phyloP scores from a whole-genome alignment of 148 eudicot genomes.

The Rhododendron ovatum region DNA sequence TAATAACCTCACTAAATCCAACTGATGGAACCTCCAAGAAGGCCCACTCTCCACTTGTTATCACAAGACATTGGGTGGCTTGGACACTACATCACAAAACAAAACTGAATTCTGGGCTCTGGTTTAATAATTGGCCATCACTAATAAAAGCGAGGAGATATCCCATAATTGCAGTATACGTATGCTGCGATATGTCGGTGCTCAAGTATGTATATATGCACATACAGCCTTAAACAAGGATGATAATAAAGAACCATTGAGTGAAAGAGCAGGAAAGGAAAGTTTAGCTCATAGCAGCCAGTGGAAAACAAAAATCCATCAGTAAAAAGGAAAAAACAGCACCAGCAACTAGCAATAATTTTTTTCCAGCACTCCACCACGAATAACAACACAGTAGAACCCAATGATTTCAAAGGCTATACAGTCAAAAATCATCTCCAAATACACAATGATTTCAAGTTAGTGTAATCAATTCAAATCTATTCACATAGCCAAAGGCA shows the following conservation, averaged over 20 bases:
- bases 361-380: background rate
- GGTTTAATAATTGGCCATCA: background rate
- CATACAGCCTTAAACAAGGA: background rate
- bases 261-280: background rate
- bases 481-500: background rate
- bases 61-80: background rate
- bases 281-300: background rate
- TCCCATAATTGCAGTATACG: background rate
- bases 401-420: background rate
- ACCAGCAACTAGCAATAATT: background rate
- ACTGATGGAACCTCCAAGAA: background rate
- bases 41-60: background rate
- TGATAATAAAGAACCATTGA: background rate
- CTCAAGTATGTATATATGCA: background rate
- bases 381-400: background rate
- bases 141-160: background rate
- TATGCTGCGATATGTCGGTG: background rate
- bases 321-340: background rate
- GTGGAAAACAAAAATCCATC: background rate
- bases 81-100: background rate
- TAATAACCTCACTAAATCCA: background rate
- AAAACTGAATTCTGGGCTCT: background rate
- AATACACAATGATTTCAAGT: background rate
- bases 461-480: background rate
- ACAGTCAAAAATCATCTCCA: background rate